Base-by-base conservation (phyloP, 371 early-diverging fungal genomes). In the Blastocladiella emersonii region DNA sequence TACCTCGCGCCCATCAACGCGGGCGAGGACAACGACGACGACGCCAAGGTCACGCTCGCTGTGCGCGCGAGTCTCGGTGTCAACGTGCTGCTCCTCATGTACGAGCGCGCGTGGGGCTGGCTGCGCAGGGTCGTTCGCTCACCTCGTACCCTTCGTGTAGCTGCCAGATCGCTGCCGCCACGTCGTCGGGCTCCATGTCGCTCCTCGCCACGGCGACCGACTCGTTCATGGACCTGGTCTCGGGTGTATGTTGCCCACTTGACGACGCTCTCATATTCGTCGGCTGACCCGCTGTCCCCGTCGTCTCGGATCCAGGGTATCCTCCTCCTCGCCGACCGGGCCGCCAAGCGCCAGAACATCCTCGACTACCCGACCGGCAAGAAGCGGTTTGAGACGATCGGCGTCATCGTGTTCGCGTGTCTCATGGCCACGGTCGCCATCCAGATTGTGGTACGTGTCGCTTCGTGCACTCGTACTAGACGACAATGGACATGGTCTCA, bases 201-300 rank as follows among this genome's bases (percentile, higher is more conserved):
- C 78, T 93, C 56, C 89, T 95, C 68, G 92, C 93, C 2, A 92
- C 93, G 0, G 91, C 90, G 88, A 85, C 89, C 17, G 95, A 95
- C 71, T 80, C 93, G 10, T 88, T 91, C 65, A 93, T 94, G 95
- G 92, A 92, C 68, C 74, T 92, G 37, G 71, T 89, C 43, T 86
- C 86, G 35, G 82, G 85, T 0, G 71, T 78, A 23, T 19, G 57
- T 57, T n/a, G 7, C n/a, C n/a, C 10, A 32, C 5, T 35, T 32
- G 8, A 17, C 30, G n/a, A 23, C 25, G 23, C 25, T 57, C 30
- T 57, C 8, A 27, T n/a, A 5, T 1, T n/a, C 19, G 0, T 1
- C 5, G 0, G n/a, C 10, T n/a, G n/a, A n/a, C n/a, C n/a, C n/a
- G n/a, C n/a, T n/a, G n/a, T n/a, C n/a, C n/a, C n/a, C n/a, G n/a